These are phyloP conservation scores for Cystofilobasidium ferigula DNA, from an alignment of 768 basidiomycete genomes.

Conservation along the genomic window DNA sequence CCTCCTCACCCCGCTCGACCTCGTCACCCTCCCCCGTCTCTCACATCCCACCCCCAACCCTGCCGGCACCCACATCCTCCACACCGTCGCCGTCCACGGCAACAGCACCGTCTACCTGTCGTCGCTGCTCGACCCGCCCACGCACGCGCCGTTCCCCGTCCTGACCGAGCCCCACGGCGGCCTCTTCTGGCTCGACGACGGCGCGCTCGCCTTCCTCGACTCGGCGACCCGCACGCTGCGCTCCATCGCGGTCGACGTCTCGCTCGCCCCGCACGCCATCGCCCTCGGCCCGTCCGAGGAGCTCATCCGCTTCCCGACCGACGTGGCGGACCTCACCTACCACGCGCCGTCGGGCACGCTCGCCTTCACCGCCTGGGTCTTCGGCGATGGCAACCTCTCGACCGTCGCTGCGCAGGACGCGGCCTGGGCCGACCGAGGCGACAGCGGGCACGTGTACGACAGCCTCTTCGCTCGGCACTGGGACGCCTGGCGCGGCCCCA, in stretches of 20 bases:
- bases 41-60: background rate
- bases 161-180: background rate
- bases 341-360: background rate
- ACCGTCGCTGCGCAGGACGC: constrained; percentile 60
- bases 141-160: background rate
- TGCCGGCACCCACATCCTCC: constrained; percentile 6
- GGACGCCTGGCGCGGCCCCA: constrained; percentile 63
- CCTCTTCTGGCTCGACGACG: constrained; percentile 30
- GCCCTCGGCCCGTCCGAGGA: constrained; percentile 19
- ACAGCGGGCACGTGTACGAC: constrained; percentile 62
- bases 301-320: constrained; percentile 14
- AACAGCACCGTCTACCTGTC: constrained; percentile 16
- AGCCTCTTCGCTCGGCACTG: constrained; percentile 61
- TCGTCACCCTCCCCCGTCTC: constrained; percentile 11
- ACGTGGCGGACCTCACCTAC: constrained; percentile 45
- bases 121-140: constrained; percentile 20
- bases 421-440: constrained; percentile 54
- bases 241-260: constrained; percentile 27
- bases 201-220: constrained; percentile 28
- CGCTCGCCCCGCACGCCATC: constrained; percentile 5
- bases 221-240: constrained; percentile 28
- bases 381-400: constrained; percentile 52
- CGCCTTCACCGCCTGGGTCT: constrained; percentile 73
- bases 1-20: constrained; percentile 16
- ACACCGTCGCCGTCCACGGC: constrained; percentile 3